Evolutionary conservation across 2,329 filamentous ascomycete species (phyloP).

Genomic region (Pseudocercospora ulei): DNA sequence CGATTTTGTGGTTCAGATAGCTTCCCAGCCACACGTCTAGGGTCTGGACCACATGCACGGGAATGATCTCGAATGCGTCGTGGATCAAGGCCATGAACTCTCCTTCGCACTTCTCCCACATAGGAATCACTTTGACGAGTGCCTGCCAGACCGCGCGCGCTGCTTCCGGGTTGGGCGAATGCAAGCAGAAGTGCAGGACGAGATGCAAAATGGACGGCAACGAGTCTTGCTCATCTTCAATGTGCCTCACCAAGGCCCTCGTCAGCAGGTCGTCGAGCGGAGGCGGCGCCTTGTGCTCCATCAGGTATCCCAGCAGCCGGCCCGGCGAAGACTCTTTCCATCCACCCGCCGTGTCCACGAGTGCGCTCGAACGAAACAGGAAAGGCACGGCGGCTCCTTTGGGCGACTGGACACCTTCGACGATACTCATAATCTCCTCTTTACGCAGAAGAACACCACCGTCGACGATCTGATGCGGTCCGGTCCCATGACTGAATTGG

Average conservation of each 20-base stretch:
- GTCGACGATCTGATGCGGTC: not conserved
- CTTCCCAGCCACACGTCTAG: conserved; percentile 13
- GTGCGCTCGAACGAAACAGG: conserved; percentile 9
- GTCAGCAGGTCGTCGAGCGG: conserved; percentile 6
- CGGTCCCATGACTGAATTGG: not conserved
- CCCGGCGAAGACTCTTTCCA: conserved; percentile 21
- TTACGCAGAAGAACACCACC: conserved; percentile 8
- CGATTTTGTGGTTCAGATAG: conserved; percentile 13
- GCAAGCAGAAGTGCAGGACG: conserved; percentile 18
- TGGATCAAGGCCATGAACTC: conserved; percentile 16
- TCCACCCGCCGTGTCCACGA: conserved; percentile 7
- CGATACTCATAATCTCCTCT: conserved; percentile 7
- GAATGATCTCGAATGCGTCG: conserved; percentile 12
- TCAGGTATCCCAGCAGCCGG: conserved; percentile 18
- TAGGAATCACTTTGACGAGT: conserved; percentile 12
- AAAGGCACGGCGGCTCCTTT: conserved; percentile 4
- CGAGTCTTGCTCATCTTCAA: conserved; percentile 21
- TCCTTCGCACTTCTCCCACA: conserved; percentile 19
- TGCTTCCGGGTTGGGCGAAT: not conserved
- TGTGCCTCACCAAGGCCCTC: conserved; percentile 12
- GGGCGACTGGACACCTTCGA: not conserved
- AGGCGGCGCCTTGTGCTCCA: conserved; percentile 1
- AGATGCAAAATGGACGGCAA: conserved; percentile 20
- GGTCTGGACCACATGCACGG: conserved; percentile 11
- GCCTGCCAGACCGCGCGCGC: conserved; percentile 7